phyloP scores from a whole-genome alignment of 495 filamentous ascomycete genomes.

The Aspergillus panamensis region DNA sequence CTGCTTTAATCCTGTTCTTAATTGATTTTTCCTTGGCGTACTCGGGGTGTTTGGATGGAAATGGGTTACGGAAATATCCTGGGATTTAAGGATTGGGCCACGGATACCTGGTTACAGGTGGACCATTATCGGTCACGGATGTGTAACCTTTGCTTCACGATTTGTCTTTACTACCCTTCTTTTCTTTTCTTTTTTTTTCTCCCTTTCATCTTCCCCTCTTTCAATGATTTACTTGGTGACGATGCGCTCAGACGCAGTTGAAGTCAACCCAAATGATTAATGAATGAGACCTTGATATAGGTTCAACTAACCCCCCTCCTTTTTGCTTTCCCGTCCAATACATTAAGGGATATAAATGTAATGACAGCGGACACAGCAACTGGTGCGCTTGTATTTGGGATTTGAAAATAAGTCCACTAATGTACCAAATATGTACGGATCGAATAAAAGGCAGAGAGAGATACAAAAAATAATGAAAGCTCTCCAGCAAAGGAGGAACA shows the following conservation, averaged over 20 bases:
- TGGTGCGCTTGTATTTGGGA: no score
- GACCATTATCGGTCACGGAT: conserved; percentile 11
- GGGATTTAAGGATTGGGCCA: conserved; percentile 23
- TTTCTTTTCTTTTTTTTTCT: conserved; percentile 10
- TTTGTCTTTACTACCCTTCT: conserved; percentile 23
- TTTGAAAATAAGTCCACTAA: no score
- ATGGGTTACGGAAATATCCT: conserved; percentile 36
- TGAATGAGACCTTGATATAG: background rate
- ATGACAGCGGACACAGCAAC: no score
- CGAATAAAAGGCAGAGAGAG: no score
- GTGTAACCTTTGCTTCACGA: conserved; percentile 25
- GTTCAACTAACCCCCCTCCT: background rate
- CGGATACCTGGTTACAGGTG: conserved; percentile 17
- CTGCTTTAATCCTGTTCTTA: conserved; percentile 9
- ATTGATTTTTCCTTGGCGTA: conserved; percentile 29
- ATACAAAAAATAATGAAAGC: no score
- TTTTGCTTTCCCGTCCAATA: background rate
- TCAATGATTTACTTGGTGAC: background rate
- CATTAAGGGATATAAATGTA: no score
- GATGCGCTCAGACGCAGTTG: background rate
- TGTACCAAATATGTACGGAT: no score
- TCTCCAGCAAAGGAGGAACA: no score
- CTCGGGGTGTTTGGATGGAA: conserved; percentile 28
- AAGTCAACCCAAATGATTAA: background rate
- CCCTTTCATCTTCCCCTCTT: background rate